A percentile compares a stretch with the other conserved stretches of the same genome.
These are phyloP conservation scores for Hypoxylon sp. DNA, from an alignment of 2,329 filamentous ascomycete species.

Conservation along the genomic window DNA sequence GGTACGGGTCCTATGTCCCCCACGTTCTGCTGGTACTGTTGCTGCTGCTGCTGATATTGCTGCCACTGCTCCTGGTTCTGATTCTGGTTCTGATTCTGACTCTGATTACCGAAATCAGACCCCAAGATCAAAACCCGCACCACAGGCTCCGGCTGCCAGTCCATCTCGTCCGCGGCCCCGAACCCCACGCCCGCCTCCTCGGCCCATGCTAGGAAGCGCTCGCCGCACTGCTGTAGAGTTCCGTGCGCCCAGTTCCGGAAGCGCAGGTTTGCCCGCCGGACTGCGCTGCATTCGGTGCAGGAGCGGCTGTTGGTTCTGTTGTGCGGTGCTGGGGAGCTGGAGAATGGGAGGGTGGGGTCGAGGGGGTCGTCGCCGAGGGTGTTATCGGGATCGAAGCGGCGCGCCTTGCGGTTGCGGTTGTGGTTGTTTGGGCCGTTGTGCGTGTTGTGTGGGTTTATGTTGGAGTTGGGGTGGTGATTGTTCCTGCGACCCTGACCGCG, in stretches of 20 bases:
- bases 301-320: slow-evolving; percentile 17
- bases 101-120: not conserved
- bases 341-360: not conserved
- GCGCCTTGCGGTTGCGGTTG: not conserved
- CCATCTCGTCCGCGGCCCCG: slow-evolving; percentile 52
- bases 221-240: slow-evolving; percentile 32
- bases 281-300: slow-evolving; percentile 51
- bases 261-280: slow-evolving; percentile 49
- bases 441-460: slow-evolving; percentile 16
- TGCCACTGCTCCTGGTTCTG: not conserved
- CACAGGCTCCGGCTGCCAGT: slow-evolving; percentile 55
- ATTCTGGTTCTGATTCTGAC: not conserved
- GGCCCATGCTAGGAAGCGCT: slow-evolving; percentile 46
- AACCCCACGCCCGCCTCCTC: slow-evolving; percentile 48
- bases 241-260: slow-evolving; percentile 45
- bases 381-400: not conserved
- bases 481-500: not conserved
- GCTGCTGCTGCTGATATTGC: slow-evolving; percentile 21
- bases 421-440: slow-evolving; percentile 9
- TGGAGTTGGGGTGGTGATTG: slow-evolving; percentile 3
- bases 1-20: slow-evolving; percentile 10
- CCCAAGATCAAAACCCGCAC: slow-evolving; percentile 45
- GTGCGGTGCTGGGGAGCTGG: not conserved
- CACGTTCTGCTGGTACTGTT: not conserved
- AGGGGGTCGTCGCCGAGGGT: not conserved